Percentiles rank a stretch among this genome's conserved stretches.
Evolutionary conservation across 1,284 basidiomycete species (phyloP).

Genomic region (Moesziomyces aphidis): DNA sequence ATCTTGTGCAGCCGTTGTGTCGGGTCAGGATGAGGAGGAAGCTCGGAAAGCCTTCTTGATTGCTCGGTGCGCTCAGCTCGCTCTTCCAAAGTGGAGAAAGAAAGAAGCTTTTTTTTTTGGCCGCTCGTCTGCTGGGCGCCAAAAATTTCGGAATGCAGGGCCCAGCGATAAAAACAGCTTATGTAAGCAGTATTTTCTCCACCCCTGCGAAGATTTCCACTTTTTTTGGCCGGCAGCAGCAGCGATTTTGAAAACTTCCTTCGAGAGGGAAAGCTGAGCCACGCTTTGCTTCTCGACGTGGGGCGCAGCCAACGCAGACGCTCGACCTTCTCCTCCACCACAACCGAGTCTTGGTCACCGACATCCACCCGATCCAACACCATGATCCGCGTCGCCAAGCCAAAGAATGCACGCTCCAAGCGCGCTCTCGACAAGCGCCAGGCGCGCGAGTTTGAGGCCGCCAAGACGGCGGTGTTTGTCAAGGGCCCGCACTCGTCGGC

Average conservation of each 20-base stretch:
- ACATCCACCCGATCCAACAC: conserved; percentile 2
- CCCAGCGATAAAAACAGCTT: conserved; percentile 17
- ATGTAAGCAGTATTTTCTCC: conserved; percentile 16
- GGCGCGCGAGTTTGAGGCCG: conserved; percentile 85
- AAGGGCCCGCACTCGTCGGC: conserved; percentile 87
- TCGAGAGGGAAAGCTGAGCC: too few species aligned
- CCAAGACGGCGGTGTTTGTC: conserved; percentile 86
- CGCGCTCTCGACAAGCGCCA: conserved; percentile 87
- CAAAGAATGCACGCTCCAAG: conserved; percentile 97
- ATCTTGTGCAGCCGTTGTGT: conserved; percentile 24
- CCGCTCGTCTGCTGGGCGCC: neutral
- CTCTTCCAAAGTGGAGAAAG: conserved; percentile 11
- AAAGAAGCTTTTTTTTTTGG: neutral
- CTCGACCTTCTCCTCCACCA: neutral
- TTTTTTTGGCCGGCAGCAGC: neutral
- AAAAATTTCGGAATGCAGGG: conserved; percentile 14
- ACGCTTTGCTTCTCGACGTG: neutral
- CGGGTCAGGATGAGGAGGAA: conserved; percentile 5
- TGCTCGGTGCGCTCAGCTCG: too few species aligned
- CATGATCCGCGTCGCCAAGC: conserved; percentile 73
- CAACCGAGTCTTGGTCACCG: neutral
- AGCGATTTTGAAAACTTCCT: conserved; percentile 6
- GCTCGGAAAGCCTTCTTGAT: too few species aligned
- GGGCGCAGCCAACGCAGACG: too few species aligned
- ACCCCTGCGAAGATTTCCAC: neutral